These are phyloP conservation scores for Alternaria sp. DNA, from an alignment of 2,329 filamentous ascomycete species.

Conservation along the genomic window DNA sequence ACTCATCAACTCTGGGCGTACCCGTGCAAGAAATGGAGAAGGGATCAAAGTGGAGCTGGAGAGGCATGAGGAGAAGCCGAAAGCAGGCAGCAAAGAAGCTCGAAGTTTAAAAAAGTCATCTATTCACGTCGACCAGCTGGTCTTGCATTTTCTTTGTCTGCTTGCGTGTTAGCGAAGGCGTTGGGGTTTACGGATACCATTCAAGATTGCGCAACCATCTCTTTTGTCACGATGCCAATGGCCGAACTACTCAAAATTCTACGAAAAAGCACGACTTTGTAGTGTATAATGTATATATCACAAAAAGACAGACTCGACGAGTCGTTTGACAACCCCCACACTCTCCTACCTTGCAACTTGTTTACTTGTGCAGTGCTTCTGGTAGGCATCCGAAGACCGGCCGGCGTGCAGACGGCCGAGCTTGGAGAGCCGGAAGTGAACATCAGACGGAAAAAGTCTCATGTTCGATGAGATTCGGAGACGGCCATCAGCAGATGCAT, in stretches of 20 bases:
- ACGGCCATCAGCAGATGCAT: not conserved
- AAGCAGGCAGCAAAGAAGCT: slow-evolving; percentile 4
- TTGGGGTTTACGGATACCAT: slow-evolving; percentile 10
- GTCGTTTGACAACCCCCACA: not conserved
- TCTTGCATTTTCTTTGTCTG: slow-evolving; percentile 7
- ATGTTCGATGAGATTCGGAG: not conserved
- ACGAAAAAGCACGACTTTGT: not conserved
- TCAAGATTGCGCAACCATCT: slow-evolving; percentile 10
- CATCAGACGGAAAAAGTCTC: not conserved
- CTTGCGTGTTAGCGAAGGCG: slow-evolving; percentile 26
- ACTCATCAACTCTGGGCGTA: slow-evolving; percentile 40
- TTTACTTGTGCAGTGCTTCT: not conserved
- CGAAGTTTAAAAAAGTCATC: not conserved
- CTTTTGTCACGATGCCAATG: slow-evolving; percentile 17
- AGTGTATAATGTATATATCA: slow-evolving; percentile 13
- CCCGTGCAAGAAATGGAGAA: slow-evolving; percentile 18
- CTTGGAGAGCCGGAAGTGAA: slow-evolving; percentile 9
- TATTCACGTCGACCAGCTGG: slow-evolving; percentile 1
- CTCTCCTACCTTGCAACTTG: not conserved
- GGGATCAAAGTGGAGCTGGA: slow-evolving; percentile 30
- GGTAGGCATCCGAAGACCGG: not conserved
- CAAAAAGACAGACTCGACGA: not conserved
- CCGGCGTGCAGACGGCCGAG: not conserved
- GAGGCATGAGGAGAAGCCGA: slow-evolving; percentile 27
- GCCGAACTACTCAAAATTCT: not conserved